These are phyloP conservation scores for Mortierella polycephala DNA, from an alignment of 371 early-diverging fungal species.

Conservation along the genomic window DNA sequence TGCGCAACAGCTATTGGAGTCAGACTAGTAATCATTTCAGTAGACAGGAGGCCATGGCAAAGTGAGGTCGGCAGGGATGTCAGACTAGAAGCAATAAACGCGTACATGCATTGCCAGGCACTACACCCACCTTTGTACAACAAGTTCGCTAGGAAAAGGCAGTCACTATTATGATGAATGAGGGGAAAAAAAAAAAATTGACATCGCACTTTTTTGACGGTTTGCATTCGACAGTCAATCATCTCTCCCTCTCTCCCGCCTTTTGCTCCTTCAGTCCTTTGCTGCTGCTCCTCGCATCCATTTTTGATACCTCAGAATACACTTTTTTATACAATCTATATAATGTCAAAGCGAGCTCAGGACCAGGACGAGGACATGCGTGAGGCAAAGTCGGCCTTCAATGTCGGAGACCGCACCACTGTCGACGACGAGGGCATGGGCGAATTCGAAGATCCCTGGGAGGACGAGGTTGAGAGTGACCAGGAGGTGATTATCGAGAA, in stretches of 20 bases:
- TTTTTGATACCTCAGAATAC: slow-evolving; percentile 8
- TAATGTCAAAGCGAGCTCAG: slow-evolving; percentile 69
- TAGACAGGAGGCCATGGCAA: too few relatives aligned
- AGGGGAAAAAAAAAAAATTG: background rate
- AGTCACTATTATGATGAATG: background rate
- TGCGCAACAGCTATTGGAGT: too few relatives aligned
- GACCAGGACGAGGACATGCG: slow-evolving; percentile 65
- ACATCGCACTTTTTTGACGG: background rate
- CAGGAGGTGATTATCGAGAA: slow-evolving; percentile 66
- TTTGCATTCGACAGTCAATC: background rate
- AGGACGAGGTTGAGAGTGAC: slow-evolving; percentile 91
- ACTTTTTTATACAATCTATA: slow-evolving; percentile 23
- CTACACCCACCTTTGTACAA: too few relatives aligned
- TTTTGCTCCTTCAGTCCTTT: background rate
- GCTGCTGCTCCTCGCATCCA: background rate
- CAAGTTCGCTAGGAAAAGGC: background rate
- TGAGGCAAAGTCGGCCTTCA: slow-evolving; percentile 58
- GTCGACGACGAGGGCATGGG: slow-evolving; percentile 83
- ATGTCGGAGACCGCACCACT: slow-evolving; percentile 54
- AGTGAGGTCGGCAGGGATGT: too few relatives aligned
- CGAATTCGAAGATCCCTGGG: slow-evolving; percentile 96
- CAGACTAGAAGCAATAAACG: too few relatives aligned
- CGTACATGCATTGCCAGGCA: too few relatives aligned
- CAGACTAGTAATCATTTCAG: too few relatives aligned
- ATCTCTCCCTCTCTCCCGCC: background rate